Evolutionary conservation across 2,329 filamentous ascomycete genomes (phyloP).

Genomic region (Ascochyta rabiei): DNA sequence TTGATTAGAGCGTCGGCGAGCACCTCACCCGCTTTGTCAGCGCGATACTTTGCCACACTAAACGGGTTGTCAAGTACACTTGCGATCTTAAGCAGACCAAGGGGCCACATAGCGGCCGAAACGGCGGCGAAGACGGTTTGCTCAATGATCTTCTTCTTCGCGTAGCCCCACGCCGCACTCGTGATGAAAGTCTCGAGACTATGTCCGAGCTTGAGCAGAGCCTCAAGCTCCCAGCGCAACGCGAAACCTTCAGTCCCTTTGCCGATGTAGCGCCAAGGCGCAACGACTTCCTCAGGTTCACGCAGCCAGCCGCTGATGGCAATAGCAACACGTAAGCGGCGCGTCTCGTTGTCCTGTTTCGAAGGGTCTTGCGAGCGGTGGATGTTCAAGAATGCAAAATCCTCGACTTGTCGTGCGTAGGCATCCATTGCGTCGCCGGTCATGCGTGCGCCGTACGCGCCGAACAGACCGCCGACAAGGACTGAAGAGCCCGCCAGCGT

Average conservation of each 20-base stretch:
- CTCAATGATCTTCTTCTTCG: constrained; percentile 76
- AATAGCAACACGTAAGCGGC: constrained; percentile 75
- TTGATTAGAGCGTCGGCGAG: constrained; percentile 84
- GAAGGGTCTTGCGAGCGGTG: constrained; percentile 50
- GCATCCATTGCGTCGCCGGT: constrained; percentile 84
- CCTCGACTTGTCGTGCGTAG: constrained; percentile 84
- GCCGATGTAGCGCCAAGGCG: constrained; percentile 79
- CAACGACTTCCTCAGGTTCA: constrained; percentile 71
- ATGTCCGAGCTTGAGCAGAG: constrained; percentile 76
- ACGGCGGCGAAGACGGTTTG: constrained; percentile 57
- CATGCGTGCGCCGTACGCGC: constrained; percentile 86
- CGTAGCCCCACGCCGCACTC: constrained; percentile 79
- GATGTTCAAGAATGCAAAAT: constrained; percentile 85
- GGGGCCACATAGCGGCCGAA: constrained; percentile 56
- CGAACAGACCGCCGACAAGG: constrained; percentile 83
- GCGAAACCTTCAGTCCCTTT: constrained; percentile 78
- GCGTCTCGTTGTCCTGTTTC: constrained; percentile 57
- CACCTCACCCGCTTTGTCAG: constrained; percentile 79
- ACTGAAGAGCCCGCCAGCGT: constrained; percentile 79
- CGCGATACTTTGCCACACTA: constrained; percentile 74
- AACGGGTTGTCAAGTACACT: constrained; percentile 81
- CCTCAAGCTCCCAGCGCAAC: constrained; percentile 80
- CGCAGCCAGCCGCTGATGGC: constrained; percentile 83
- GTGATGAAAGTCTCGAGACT: constrained; percentile 78
- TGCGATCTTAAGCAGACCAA: constrained; percentile 54